phyloP scores from a whole-genome alignment of 768 basidiomycete species.

The Phlegmacium glaucopus region DNA sequence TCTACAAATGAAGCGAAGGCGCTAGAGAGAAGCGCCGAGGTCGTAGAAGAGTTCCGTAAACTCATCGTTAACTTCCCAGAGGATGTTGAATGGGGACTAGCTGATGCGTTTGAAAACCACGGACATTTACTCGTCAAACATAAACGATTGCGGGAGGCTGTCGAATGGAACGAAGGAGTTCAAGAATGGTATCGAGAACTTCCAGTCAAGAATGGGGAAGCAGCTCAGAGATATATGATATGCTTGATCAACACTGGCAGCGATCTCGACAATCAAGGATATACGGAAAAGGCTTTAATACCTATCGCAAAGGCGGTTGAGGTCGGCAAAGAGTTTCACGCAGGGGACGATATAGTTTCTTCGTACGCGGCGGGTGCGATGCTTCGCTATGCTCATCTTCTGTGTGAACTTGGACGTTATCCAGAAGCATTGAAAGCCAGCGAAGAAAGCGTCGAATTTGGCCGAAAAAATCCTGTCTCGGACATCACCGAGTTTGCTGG shows the following conservation, averaged over 20 bases:
- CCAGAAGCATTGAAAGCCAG: slow-evolving; percentile 1
- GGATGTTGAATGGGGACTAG: background rate
- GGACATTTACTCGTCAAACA: background rate
- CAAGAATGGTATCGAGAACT: background rate
- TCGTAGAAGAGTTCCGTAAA: background rate
- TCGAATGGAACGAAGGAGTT: background rate
- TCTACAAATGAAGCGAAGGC: background rate
- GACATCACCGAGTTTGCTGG: background rate
- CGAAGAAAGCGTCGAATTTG: background rate
- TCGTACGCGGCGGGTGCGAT: slow-evolving; percentile 2
- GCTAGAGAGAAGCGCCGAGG: background rate
- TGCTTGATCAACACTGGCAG: background rate
- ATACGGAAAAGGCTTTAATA: background rate
- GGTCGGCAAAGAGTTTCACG: slow-evolving; percentile 1
- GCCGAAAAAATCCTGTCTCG: background rate
- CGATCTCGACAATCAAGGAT: slow-evolving; percentile 5
- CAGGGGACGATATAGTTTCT: background rate
- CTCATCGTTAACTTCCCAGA: background rate
- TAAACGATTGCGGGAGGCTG: background rate
- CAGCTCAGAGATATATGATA: background rate
- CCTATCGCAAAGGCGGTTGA: slow-evolving; percentile 1
- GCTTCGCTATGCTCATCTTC: slow-evolving; percentile 2
- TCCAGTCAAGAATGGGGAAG: background rate
- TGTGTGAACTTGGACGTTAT: slow-evolving; percentile 5
- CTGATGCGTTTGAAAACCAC: background rate